A percentile compares a stretch with the other conserved stretches of the same genome.
These are phyloP conservation scores for Cylindrotheca fusiformis DNA, from an alignment of 108 stramenopile species.

Conservation along the genomic window DNA sequence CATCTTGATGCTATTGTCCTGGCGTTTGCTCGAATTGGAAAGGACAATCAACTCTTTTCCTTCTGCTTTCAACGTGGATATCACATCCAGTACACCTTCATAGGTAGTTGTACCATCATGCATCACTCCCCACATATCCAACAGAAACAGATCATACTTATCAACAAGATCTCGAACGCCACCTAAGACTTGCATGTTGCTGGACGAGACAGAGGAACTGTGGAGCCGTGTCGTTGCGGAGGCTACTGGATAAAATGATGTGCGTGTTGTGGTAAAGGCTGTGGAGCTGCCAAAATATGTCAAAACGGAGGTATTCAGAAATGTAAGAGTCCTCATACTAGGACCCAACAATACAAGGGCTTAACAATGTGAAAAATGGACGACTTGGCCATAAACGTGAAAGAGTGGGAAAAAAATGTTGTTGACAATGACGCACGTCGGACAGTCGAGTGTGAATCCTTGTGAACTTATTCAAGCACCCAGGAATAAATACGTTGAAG, in stretches of 20 bases:
- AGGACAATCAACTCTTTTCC: slow-evolving; percentile 78
- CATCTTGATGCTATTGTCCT: slow-evolving; percentile 45
- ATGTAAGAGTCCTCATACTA: no score
- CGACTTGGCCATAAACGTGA: no score
- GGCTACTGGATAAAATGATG: not conserved
- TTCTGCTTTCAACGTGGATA: slow-evolving; percentile 46
- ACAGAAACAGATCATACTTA: slow-evolving; percentile 76
- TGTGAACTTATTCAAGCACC: no score
- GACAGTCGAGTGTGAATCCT: no score
- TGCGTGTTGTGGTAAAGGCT: no score
- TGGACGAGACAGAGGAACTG: not conserved
- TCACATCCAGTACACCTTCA: slow-evolving; percentile 74
- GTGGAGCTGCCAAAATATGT: no score
- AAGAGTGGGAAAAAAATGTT: no score
- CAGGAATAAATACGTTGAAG: no score
- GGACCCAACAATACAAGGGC: no score
- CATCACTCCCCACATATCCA: slow-evolving; percentile 95
- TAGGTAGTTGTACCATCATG: slow-evolving; percentile 85
- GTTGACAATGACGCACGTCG: no score
- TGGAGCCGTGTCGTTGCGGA: not conserved
- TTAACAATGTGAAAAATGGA: no score
- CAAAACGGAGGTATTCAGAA: no score
- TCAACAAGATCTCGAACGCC: slow-evolving; percentile 40
- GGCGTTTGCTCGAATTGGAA: slow-evolving; percentile 86
- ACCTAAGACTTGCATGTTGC: slow-evolving; percentile 2